Evolutionary conservation across 2,329 filamentous ascomycete genomes (phyloP).

Genomic region (Clarireedia hainanense): DNA sequence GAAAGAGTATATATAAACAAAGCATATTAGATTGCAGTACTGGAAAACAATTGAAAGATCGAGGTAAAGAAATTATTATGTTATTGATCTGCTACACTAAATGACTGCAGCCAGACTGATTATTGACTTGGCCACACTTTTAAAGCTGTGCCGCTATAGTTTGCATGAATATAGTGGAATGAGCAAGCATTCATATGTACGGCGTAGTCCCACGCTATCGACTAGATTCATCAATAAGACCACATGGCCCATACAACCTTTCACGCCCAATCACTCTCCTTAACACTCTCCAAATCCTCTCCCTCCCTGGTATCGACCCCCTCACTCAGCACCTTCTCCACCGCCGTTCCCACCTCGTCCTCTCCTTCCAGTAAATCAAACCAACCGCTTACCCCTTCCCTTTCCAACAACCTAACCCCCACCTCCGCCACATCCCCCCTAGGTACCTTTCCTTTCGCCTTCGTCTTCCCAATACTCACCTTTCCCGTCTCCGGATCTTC

Average conservation of each 20-base stretch:
- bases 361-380: conserved; percentile 48
- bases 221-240: no score
- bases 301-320: conserved; percentile 46
- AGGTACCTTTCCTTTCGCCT: conserved; percentile 33
- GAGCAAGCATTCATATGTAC: no score
- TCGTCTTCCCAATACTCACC: conserved; percentile 35
- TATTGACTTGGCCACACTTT: background rate
- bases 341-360: conserved; percentile 40
- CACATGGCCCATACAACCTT: no score
- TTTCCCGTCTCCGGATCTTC: conserved; percentile 39
- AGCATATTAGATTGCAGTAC: background rate
- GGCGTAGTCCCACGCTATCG: no score
- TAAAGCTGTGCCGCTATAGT: background rate
- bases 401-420: conserved; percentile 44
- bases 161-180: no score
- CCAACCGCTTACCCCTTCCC: conserved; percentile 41
- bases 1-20: background rate
- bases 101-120: background rate
- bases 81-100: background rate
- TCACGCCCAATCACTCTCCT: conserved; percentile 6
- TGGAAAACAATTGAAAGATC: background rate
- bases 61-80: background rate
- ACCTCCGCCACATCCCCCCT: conserved; percentile 54
- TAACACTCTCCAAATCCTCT: conserved; percentile 32
- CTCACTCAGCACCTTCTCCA: conserved; percentile 41